Evolutionary conservation across 1,139 yeast species (phyloP).

Genomic region (Yamadazyma oceani): DNA sequence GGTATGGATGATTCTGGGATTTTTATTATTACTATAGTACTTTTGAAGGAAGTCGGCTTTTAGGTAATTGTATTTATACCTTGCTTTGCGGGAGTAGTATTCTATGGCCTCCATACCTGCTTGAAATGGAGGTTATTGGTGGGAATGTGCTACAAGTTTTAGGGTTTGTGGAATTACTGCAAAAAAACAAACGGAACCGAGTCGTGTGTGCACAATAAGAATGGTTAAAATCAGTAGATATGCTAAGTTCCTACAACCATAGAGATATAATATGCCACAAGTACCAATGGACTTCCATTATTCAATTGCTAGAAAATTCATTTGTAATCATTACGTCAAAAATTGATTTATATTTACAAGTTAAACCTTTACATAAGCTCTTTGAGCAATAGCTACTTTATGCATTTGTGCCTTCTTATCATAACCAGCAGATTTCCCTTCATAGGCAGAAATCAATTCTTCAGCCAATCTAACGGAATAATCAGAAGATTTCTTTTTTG

Average conservation of each 20-base stretch:
- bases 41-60: conserved; percentile 39
- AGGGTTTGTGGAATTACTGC: no score
- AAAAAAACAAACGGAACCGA: no score
- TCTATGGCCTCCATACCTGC: conserved; percentile 11
- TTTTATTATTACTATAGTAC: conserved; percentile 40
- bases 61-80: conserved; percentile 30
- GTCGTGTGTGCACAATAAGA: no score
- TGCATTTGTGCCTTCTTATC: conserved; percentile 85
- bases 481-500: conserved; percentile 75
- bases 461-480: conserved; percentile 88
- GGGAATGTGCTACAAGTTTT: no score
- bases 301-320: no score
- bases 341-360: conserved; percentile 9
- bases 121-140: no score
- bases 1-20: conserved; percentile 40
- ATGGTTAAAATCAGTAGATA: no score
- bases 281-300: no score
- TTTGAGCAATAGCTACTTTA: conserved; percentile 77
- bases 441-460: conserved; percentile 75
- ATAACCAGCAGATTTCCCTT: conserved; percentile 80
- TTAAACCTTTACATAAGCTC: conserved; percentile 63
- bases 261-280: background rate
- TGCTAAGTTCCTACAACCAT: background rate
- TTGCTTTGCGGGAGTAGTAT: conserved; percentile 20
- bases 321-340: no score